A percentile compares a stretch with the other conserved stretches of the same genome.
phyloP scores from a whole-genome alignment of 495 filamentous ascomycete genomes.

The Baudoinia panamericana region DNA sequence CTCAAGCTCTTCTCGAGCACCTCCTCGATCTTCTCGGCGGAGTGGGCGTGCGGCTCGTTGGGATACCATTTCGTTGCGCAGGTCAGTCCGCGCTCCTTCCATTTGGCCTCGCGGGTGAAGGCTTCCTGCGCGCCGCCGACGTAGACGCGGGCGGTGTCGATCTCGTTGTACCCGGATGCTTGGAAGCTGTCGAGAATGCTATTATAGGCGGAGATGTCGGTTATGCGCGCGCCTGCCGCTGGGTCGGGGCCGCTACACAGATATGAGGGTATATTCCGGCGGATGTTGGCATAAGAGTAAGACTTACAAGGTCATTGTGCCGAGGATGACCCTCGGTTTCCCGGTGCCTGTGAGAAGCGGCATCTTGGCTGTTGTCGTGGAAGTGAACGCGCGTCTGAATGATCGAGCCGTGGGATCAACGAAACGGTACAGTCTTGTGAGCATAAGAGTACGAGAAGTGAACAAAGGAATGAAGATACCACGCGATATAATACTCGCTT shows the following conservation, averaged over 20 bases:
- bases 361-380: slow-evolving; percentile 13
- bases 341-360: slow-evolving; percentile 22
- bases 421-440: too few species aligned
- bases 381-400: background rate
- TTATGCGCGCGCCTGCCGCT: slow-evolving; percentile 24
- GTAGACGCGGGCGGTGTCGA: slow-evolving; percentile 57
- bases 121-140: slow-evolving; percentile 64
- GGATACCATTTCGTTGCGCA: slow-evolving; percentile 82
- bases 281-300: background rate
- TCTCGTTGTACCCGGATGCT: slow-evolving; percentile 39
- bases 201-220: slow-evolving; percentile 28
- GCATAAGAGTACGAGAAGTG: background rate
- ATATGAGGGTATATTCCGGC: background rate
- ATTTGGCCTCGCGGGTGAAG: slow-evolving; percentile 61
- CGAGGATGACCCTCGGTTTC: slow-evolving; percentile 44
- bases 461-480: too few species aligned
- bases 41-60: slow-evolving; percentile 41
- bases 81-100: slow-evolving; percentile 70
- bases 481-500: too few species aligned
- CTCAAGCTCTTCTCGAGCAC: slow-evolving; percentile 51
- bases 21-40: slow-evolving; percentile 45
- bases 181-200: slow-evolving; percentile 43
- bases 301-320: slow-evolving; percentile 44
- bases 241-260: slow-evolving; percentile 9
- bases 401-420: too few species aligned